Conservation (phyloP, 805 yeast genomes). For the Kodamaea sagamina region DNA sequence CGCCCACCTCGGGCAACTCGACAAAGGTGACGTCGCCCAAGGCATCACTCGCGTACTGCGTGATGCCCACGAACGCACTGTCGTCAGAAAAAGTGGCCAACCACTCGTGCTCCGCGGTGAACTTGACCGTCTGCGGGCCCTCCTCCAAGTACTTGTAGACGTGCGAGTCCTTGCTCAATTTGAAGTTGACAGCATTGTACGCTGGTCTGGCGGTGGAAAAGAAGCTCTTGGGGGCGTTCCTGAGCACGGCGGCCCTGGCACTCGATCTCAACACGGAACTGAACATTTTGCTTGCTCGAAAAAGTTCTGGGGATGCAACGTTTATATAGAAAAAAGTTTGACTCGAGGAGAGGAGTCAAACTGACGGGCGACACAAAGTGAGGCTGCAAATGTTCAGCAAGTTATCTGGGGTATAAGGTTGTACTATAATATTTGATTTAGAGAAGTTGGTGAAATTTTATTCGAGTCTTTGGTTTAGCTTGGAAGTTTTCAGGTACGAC, state of each 20-base stretch:
- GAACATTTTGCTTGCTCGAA: constrained; percentile 12
- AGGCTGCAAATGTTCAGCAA: too few species aligned
- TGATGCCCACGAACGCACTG: constrained; percentile 83
- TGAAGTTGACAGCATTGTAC: constrained; percentile 33
- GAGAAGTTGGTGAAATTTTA: too few species aligned
- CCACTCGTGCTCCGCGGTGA: constrained; percentile 95
- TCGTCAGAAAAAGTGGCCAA: constrained; percentile 82
- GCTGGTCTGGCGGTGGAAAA: constrained; percentile 17
- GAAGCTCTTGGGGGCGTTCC: constrained; percentile 9
- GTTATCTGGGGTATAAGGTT: too few species aligned
- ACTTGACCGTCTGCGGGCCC: constrained; percentile 57
- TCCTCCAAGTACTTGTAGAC: constrained; percentile 40
- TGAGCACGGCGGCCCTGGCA: constrained; percentile 10
- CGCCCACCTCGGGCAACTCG: constrained; percentile 80
- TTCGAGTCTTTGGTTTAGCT: too few species aligned
- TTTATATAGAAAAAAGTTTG: constrained; percentile 5
- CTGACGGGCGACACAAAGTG: neutral
- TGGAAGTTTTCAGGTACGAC: too few species aligned
- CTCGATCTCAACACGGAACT: constrained; percentile 15
- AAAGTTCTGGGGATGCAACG: constrained; percentile 3
- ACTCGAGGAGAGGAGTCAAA: constrained; percentile 9
- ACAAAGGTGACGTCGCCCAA: constrained; percentile 95
- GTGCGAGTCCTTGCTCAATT: constrained; percentile 39
- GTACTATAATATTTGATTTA: too few species aligned
- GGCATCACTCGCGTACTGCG: constrained; percentile 93